Evolutionary conservation across 2,329 filamentous ascomycete genomes (phyloP).

Genomic region (Camillea tinctor): DNA sequence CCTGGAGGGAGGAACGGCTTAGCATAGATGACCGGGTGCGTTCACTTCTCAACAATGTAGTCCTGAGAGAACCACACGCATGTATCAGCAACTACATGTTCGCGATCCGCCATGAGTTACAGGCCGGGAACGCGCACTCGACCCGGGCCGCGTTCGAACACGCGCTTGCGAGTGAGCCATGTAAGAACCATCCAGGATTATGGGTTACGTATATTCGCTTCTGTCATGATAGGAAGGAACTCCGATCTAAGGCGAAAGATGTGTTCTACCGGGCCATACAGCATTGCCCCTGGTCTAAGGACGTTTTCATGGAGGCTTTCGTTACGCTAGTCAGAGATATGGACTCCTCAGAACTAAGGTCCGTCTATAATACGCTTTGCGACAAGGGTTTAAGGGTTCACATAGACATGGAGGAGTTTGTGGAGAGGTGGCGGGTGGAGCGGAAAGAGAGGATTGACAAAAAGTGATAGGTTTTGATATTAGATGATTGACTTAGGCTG

Average conservation of each 20-base stretch:
- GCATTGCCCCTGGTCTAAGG: conserved; percentile 41
- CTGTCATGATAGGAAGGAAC: conserved; percentile 32
- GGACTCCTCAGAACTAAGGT: conserved; percentile 47
- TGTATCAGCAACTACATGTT: conserved; percentile 46
- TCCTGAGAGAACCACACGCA: conserved; percentile 42
- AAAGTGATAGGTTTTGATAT: conserved; percentile 1
- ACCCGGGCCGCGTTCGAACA: conserved; percentile 51
- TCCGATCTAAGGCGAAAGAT: conserved; percentile 26
- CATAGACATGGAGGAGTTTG: conserved; percentile 51
- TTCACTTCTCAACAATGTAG: conserved; percentile 56
- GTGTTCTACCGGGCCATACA: conserved; percentile 37
- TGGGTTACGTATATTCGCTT: conserved; percentile 54
- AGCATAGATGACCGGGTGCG: conserved; percentile 75
- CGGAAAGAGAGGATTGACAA: conserved; percentile 13
- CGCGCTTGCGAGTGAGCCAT: conserved; percentile 42
- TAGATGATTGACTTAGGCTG: too few relatives aligned
- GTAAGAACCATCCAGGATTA: conserved; percentile 41
- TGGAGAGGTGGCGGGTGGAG: conserved; percentile 34
- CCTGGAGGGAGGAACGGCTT: conserved; percentile 71
- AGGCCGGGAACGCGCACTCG: conserved; percentile 48
- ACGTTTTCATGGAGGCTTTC: conserved; percentile 54
- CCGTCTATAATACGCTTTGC: conserved; percentile 47
- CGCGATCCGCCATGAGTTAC: conserved; percentile 51
- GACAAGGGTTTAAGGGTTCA: conserved; percentile 51
- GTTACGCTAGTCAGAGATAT: conserved; percentile 42